phyloP scores from a whole-genome alignment of 768 basidiomycete species.

The Psilocybe cyanescens region DNA sequence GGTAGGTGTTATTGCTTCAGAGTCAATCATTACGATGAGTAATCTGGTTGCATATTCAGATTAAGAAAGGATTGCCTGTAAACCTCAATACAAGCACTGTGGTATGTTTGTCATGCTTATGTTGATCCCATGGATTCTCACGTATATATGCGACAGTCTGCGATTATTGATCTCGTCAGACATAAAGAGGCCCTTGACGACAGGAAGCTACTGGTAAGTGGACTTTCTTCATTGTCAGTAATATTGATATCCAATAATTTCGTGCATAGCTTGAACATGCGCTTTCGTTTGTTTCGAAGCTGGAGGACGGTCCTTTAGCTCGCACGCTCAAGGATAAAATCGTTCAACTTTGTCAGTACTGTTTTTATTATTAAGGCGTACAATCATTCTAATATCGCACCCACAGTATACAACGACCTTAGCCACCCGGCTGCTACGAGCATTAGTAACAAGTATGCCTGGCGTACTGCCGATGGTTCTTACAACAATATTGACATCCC shows the following conservation, averaged over 20 bases:
- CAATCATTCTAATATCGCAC: background rate
- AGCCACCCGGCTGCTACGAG: slow-evolving; percentile 77
- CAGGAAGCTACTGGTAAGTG: slow-evolving; percentile 71
- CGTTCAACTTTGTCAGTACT: slow-evolving; percentile 58
- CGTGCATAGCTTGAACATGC: slow-evolving; percentile 68
- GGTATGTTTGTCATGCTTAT: slow-evolving; percentile 33
- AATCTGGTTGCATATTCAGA: slow-evolving; percentile 29
- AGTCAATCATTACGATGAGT: background rate
- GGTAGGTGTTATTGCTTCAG: slow-evolving; percentile 24
- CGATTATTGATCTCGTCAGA: slow-evolving; percentile 61
- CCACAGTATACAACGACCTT: slow-evolving; percentile 79
- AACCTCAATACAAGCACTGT: slow-evolving; percentile 42
- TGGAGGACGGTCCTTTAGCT: slow-evolving; percentile 50
- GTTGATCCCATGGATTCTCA: background rate
- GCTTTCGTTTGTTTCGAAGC: slow-evolving; percentile 61
- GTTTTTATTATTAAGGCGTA: background rate
- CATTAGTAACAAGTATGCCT: slow-evolving; percentile 64
- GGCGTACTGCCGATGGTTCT: slow-evolving; percentile 78
- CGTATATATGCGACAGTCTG: slow-evolving; percentile 41
- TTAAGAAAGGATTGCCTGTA: slow-evolving; percentile 46
- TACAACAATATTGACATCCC: slow-evolving; percentile 74
- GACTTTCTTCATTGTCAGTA: background rate
- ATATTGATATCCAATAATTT: background rate
- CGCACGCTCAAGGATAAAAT: slow-evolving; percentile 45
- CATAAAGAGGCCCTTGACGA: slow-evolving; percentile 74